Percentiles rank a stretch among this genome's conserved stretches.
These are phyloP conservation scores for Termitomyces sp. DNA, from an alignment of 1,284 basidiomycete species.

Conservation along the genomic window DNA sequence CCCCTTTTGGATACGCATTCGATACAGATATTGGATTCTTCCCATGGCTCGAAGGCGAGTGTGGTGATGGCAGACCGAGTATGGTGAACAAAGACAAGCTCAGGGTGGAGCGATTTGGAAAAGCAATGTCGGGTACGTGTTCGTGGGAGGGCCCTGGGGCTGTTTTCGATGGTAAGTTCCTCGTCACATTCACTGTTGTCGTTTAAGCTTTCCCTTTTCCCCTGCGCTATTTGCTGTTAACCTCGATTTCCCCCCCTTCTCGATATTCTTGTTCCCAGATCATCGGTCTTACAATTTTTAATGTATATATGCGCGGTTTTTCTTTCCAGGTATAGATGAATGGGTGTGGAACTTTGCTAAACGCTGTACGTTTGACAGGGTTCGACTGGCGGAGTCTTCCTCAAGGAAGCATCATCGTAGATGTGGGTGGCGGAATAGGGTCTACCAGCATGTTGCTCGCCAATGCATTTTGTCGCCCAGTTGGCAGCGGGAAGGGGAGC, in stretches of 20 bases:
- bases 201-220: not conserved
- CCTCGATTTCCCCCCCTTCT: not conserved
- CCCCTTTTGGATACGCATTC: conserved; percentile 56
- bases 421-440: conserved; percentile 74
- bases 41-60: conserved; percentile 51
- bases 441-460: conserved; percentile 66
- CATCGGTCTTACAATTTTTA: not conserved
- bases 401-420: conserved; percentile 55
- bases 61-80: not conserved
- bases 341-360: not conserved
- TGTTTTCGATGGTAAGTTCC: conserved; percentile 44
- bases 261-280: not conserved
- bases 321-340: not conserved
- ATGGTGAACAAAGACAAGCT: conserved; percentile 35
- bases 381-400: conserved; percentile 61
- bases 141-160: conserved; percentile 61
- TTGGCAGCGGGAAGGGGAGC: not conserved
- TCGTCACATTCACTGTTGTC: not conserved
- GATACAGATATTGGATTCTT: conserved; percentile 42
- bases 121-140: conserved; percentile 63
- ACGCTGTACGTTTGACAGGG: conserved; percentile 31
- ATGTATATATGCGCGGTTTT: not conserved
- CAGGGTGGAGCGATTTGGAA: conserved; percentile 60
- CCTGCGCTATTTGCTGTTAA: not conserved
- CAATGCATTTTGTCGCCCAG: conserved; percentile 37